Evolutionary conservation across 805 yeast genomes (phyloP).

Genomic region (Novakomyces olei): DNA sequence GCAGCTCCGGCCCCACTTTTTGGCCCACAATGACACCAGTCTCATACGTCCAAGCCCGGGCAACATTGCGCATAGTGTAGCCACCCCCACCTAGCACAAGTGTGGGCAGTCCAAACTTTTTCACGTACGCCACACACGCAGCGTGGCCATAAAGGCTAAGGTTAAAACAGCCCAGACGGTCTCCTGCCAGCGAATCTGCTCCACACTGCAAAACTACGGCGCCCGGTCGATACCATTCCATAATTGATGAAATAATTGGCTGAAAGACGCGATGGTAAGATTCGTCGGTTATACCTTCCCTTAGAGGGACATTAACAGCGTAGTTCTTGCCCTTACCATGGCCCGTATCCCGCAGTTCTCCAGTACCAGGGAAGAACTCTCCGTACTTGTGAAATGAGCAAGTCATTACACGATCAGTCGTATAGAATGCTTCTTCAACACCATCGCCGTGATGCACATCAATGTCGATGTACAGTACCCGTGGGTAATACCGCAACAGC

Average conservation of each 20-base stretch:
- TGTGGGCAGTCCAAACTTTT: constrained; percentile 75
- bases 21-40: constrained; percentile 57
- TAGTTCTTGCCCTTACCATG: constrained; percentile 73
- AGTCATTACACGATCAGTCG: constrained; percentile 81
- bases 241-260: constrained; percentile 64
- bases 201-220: constrained; percentile 97
- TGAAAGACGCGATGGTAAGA: constrained; percentile 58
- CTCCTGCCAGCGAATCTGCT: constrained; percentile 91
- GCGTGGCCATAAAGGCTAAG: constrained; percentile 86
- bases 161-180: constrained; percentile 86
- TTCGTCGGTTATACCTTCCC: constrained; percentile 91
- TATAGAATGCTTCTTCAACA: constrained; percentile 81
- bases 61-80: constrained; percentile 86
- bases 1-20: constrained; percentile 16
- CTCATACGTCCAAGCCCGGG: constrained; percentile 88
- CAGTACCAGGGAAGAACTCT: constrained; percentile 85
- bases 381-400: constrained; percentile 82
- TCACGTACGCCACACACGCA: constrained; percentile 76
- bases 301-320: constrained; percentile 73
- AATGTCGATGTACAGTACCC: constrained; percentile 71
- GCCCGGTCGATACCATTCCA: constrained; percentile 72
- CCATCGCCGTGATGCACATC: constrained; percentile 93
- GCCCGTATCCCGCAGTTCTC: constrained; percentile 65
- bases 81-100: constrained; percentile 95
- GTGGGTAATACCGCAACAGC: constrained; percentile 56